Percentiles rank a stretch among this genome's conserved stretches.
These are phyloP conservation scores for Epichloe typhina DNA, from an alignment of 2,329 filamentous ascomycete genomes.

Conservation along the genomic window DNA sequence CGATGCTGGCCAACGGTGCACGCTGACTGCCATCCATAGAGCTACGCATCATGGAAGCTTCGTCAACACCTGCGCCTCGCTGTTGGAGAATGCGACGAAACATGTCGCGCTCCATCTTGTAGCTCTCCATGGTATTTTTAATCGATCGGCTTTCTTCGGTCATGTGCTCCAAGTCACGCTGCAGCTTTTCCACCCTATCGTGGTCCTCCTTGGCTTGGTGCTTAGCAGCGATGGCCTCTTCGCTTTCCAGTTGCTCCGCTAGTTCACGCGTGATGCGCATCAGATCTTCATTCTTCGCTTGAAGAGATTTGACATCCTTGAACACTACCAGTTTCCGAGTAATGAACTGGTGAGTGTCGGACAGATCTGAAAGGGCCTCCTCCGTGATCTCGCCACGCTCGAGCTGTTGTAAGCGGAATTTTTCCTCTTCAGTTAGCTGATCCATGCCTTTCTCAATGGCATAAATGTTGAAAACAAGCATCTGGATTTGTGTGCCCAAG, in stretches of 20 bases:
- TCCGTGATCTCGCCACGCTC: conserved; percentile 64
- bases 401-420: conserved; percentile 61
- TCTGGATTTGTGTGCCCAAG: conserved; percentile 78
- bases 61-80: conserved; percentile 44
- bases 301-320: conserved; percentile 70
- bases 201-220: conserved; percentile 50
- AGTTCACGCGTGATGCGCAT: conserved; percentile 72
- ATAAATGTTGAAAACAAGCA: conserved; percentile 77
- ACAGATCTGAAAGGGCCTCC: conserved; percentile 58
- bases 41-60: conserved; percentile 57
- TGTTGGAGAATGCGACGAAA: conserved; percentile 90
- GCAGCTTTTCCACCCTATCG: conserved; percentile 59
- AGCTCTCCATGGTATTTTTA: conserved; percentile 75
- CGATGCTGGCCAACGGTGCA: conserved; percentile 44
- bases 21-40: conserved; percentile 47
- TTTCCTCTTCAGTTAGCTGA: conserved; percentile 57
- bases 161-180: conserved; percentile 59
- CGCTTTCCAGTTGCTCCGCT: conserved; percentile 80
- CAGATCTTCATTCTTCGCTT: conserved; percentile 77
- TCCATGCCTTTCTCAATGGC: conserved; percentile 68
- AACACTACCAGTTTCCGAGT: conserved; percentile 82
- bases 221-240: conserved; percentile 61
- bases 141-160: conserved; percentile 78
- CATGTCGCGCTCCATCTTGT: conserved; percentile 92
- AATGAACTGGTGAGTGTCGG: conserved; percentile 78